phyloP scores from a whole-genome alignment of 2,329 filamentous ascomycete genomes.

The Paraconiothyrium brasiliense region DNA sequence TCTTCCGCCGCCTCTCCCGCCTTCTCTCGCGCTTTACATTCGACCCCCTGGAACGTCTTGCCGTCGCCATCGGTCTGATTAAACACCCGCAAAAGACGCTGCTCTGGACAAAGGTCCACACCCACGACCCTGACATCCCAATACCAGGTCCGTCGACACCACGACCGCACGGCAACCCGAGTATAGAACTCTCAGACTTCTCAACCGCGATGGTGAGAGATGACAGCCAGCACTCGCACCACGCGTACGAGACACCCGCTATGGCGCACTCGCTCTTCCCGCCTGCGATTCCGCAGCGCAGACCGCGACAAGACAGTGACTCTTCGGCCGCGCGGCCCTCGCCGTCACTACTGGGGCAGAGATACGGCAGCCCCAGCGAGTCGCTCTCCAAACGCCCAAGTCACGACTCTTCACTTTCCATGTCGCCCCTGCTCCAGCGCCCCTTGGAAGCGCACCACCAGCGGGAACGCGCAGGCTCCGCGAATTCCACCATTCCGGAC shows the following conservation, averaged over 20 bases:
- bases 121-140: constrained; percentile 16
- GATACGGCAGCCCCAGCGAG: not conserved
- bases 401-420: constrained; percentile 11
- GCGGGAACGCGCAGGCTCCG: constrained; percentile 13
- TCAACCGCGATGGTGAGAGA: constrained; percentile 13
- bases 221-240: constrained; percentile 10
- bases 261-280: constrained; percentile 33
- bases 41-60: constrained; percentile 25
- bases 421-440: constrained; percentile 17
- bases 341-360: constrained; percentile 3
- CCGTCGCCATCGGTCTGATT: constrained; percentile 24
- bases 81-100: constrained; percentile 35
- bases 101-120: constrained; percentile 31
- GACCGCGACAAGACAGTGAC: constrained; percentile 26
- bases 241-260: constrained; percentile 27
- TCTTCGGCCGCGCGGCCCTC: constrained; percentile 14
- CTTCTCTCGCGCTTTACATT: constrained; percentile 24
- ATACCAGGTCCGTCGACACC: not conserved
- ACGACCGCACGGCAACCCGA: constrained; percentile 15
- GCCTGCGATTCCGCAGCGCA: constrained; percentile 22
- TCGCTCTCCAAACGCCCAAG: not conserved
- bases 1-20: constrained; percentile 22
- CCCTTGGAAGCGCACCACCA: constrained; percentile 22
- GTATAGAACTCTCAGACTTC: constrained; percentile 28
- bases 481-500: not conserved